Percentiles rank a stretch among this genome's conserved stretches.
Evolutionary conservation across 352 stramenopile genomes (phyloP).

Genomic region (Phytophthora hibernalis): DNA sequence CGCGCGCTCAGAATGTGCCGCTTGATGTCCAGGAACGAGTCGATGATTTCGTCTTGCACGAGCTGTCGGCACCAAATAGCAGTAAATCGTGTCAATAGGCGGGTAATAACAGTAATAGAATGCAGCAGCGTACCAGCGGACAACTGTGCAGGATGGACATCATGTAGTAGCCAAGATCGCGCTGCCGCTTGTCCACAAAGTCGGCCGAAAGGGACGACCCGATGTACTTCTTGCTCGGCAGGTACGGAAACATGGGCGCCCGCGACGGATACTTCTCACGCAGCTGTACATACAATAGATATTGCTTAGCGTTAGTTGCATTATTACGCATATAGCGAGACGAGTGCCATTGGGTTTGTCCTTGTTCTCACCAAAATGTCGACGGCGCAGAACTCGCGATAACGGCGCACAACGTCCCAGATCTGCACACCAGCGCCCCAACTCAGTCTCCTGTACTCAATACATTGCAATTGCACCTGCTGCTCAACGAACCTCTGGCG

Average conservation of each 20-base stretch:
- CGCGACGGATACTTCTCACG: constrained; percentile 87
- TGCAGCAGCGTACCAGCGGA: constrained; percentile 51
- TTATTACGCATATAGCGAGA: not conserved
- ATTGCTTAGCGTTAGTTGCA: constrained; percentile 9
- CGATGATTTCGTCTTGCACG: constrained; percentile 87
- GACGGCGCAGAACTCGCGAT: constrained; percentile 87
- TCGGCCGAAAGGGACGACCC: constrained; percentile 84
- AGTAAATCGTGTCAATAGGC: not conserved
- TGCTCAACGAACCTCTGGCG: constrained; percentile 47
- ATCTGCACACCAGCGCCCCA: constrained; percentile 46
- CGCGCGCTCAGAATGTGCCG: constrained; percentile 78
- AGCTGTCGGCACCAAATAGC: constrained; percentile 42
- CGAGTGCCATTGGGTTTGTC: not conserved
- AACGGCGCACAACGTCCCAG: constrained; percentile 84
- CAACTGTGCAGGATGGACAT: constrained; percentile 85
- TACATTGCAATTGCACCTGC: not conserved
- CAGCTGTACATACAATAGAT: constrained; percentile 47
- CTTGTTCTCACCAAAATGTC: constrained; percentile 73
- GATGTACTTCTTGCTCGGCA: constrained; percentile 91
- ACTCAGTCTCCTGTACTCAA: not conserved
- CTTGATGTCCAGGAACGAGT: constrained; percentile 91
- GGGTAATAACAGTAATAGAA: not conserved
- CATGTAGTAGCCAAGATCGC: constrained; percentile 88
- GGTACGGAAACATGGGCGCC: constrained; percentile 70
- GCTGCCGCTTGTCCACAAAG: constrained; percentile 89